Conservation (phyloP, 2,329 filamentous ascomycete species). For the Xylaria sp. region DNA sequence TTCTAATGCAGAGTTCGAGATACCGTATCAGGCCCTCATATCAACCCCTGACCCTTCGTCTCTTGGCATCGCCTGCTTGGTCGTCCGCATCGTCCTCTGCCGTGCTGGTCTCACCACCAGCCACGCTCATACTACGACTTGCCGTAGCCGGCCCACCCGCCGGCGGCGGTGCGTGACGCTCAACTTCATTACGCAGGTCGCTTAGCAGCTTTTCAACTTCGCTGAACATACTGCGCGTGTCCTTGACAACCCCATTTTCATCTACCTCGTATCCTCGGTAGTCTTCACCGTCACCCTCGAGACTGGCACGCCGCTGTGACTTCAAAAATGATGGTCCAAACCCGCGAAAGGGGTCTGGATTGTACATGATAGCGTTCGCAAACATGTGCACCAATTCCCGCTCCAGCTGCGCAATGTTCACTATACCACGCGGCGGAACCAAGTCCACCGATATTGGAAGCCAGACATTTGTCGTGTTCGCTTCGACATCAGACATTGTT, state of each 20-base stretch:
- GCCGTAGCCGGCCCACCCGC: conserved; percentile 30
- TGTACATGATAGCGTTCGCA: conserved; percentile 98
- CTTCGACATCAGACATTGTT: conserved; percentile 62
- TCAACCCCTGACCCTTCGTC: conserved; percentile 37
- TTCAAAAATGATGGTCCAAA: conserved; percentile 65
- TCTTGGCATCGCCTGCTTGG: conserved; percentile 44
- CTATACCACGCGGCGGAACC: conserved; percentile 83
- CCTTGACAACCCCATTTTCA: conserved; percentile 84
- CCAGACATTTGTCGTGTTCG: conserved; percentile 59
- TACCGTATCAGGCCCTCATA: not conserved
- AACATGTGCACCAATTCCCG: conserved; percentile 96
- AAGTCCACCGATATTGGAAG: conserved; percentile 75
- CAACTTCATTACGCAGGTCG: conserved; percentile 73
- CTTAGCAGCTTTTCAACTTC: conserved; percentile 80
- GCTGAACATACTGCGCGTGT: conserved; percentile 86
- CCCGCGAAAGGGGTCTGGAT: conserved; percentile 76
- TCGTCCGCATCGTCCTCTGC: conserved; percentile 54
- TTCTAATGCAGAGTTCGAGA: not conserved
- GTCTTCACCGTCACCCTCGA: conserved; percentile 43
- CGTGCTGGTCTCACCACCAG: conserved; percentile 46
- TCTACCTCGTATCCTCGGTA: conserved; percentile 66
- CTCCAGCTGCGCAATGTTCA: conserved; percentile 91
- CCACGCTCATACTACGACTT: conserved; percentile 38
- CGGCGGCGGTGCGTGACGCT: conserved; percentile 45
- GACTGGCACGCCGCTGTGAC: conserved; percentile 37